Base-by-base conservation (phyloP, 1,139 yeast species). In the Diutina scorzettiae region DNA sequence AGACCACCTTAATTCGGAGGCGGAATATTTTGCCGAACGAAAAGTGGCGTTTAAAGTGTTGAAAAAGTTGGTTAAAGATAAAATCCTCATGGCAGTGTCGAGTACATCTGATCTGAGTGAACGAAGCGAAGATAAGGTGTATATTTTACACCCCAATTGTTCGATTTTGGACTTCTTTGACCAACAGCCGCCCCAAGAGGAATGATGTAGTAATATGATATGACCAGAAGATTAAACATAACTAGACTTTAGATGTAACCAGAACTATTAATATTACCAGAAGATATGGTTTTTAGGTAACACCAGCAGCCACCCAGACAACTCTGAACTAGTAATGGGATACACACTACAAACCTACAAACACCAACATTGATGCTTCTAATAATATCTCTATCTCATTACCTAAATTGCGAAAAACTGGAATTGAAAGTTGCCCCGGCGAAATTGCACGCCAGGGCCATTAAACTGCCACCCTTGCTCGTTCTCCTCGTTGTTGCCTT, bases 111-210 rank as follows among this genome's bases (percentile, higher is more conserved):
- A 45, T 31, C 69, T 65, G 25, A 59, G 66, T 24, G 37, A 45
- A 3, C 49, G 58, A 25, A 53, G 55, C 36, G 60, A 55, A 25
- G 66, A 57, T 17, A 42, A 53, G 39, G 51, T 81, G 30, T 86
- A 81, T 55, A 86, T 86, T 32, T 67, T 87, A 46, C 97, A 91
- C 65, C 97, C 97, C 43, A 89, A 91, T 58, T 83, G 89, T 63
- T 81, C 86, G 17, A 76, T 82, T 46, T 69, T 80, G 49, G 91
- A 81, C 48, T 69, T 67, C 54, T 69, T 69, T 51, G 73, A 69
- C 48, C 67, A 62, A 17, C 40, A 28, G 8, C 25, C 24, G 8
- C 14, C 23, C 23, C 14, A 32, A 3, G 37, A 32, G 7, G 37
- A 32, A 27, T 27, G 12, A 27, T 27, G 30, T 9, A 11, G 30